Conservation (phyloP, 495 filamentous ascomycete genomes). For the Penicillium goetzii region DNA sequence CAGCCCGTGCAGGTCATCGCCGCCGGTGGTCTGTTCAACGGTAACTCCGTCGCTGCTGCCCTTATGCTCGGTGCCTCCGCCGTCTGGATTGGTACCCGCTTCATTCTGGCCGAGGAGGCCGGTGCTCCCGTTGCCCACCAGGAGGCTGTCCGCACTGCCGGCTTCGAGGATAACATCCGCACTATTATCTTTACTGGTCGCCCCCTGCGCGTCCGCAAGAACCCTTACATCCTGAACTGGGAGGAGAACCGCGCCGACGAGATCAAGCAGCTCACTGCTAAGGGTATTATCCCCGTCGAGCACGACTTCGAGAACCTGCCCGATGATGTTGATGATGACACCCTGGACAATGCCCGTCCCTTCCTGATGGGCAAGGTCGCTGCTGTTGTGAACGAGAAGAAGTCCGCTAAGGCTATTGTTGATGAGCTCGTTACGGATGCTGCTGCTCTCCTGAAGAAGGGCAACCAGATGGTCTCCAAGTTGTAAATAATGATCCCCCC, state of each 20-base stretch:
- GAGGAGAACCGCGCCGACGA: conserved; percentile 86
- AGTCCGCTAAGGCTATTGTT: conserved; percentile 87
- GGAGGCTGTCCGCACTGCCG: conserved; percentile 89
- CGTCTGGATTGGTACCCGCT: conserved; percentile 97
- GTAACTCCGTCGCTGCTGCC: conserved; percentile 83
- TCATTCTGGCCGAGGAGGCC: conserved; percentile 91
- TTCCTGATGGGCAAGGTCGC: conserved; percentile 97
- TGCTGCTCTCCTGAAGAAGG: conserved; percentile 66
- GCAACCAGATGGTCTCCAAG: conserved; percentile 68
- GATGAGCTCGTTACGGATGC: conserved; percentile 94
- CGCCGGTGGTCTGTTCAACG: conserved; percentile 93
- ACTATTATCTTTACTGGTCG: conserved; percentile 99
- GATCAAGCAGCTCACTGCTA: conserved; percentile 86
- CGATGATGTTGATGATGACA: conserved; percentile 73
- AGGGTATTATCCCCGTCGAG: conserved; percentile 92
- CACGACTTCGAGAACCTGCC: conserved; percentile 86
- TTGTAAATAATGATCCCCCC: conserved; percentile 50
- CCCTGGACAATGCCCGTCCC: conserved; percentile 87
- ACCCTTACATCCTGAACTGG: conserved; percentile 93
- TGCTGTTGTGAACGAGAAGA: conserved; percentile 90
- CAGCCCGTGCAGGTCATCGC: conserved; percentile 86
- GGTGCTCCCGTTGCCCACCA: conserved; percentile 93
- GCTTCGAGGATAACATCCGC: conserved; percentile 91
- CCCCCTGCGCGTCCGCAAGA: conserved; percentile 89
- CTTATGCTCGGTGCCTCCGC: conserved; percentile 90